Evolutionary conservation across 129 eudicot species (phyloP).

Genomic region (Tagetes patula): DNA sequence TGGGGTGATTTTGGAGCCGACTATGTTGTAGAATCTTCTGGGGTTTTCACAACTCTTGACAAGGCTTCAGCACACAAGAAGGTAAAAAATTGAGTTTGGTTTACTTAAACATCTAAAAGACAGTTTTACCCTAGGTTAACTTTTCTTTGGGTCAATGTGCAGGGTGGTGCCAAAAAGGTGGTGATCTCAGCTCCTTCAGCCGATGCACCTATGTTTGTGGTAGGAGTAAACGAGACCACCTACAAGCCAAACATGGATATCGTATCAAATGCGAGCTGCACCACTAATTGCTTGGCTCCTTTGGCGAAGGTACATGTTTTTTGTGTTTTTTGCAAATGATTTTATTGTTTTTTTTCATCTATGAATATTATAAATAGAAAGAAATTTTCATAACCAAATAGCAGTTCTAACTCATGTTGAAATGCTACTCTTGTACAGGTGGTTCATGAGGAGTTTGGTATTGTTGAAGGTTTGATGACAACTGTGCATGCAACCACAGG

Average conservation of each 20-base stretch:
- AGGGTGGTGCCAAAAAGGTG: constrained; percentile 98
- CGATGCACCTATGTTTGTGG: constrained; percentile 98
- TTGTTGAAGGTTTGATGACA: constrained; percentile 90
- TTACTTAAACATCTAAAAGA: background rate
- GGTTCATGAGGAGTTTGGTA: constrained; percentile 97
- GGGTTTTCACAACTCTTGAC: constrained; percentile 88
- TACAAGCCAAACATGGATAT: constrained; percentile 91
- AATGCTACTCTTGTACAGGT: constrained; percentile 46
- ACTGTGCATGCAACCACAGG: constrained; percentile 99
- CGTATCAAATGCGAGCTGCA: constrained; percentile 95
- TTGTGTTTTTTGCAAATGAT: background rate
- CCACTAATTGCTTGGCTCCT: constrained; percentile 98
- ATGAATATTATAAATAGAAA: background rate
- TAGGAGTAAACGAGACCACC: constrained; percentile 85
- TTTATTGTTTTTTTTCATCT: background rate
- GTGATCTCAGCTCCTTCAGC: constrained; percentile 97
- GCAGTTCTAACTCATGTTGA: background rate
- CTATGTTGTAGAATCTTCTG: constrained; percentile 95
- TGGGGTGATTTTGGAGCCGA: constrained; percentile 99
- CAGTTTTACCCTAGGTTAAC: constrained; percentile 6
- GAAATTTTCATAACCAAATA: background rate
- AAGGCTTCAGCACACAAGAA: constrained; percentile 89
- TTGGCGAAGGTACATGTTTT: constrained; percentile 68
- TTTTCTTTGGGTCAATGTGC: constrained; percentile 30
- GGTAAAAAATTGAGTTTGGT: constrained; percentile 30